Evolutionary conservation across 2,329 filamentous ascomycete genomes (phyloP).

Genomic region (Emmonsia crescens): DNA sequence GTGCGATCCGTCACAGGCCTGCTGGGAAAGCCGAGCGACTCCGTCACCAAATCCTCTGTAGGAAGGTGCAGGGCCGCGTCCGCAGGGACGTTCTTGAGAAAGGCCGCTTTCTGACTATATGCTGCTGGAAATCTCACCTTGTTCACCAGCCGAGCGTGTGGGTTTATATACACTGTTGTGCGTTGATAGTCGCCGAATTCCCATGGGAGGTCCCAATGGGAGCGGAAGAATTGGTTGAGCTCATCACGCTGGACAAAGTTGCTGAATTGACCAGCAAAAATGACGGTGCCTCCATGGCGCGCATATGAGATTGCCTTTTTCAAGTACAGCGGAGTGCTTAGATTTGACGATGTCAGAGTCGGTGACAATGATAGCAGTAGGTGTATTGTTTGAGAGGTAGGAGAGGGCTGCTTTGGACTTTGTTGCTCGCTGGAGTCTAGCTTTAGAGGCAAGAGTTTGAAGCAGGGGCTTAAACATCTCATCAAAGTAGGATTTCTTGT

Average conservation of each 20-base stretch:
- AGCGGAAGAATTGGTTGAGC: constrained; percentile 17
- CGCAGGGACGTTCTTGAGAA: constrained; percentile 7
- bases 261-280: constrained; percentile 19
- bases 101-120: constrained; percentile 12
- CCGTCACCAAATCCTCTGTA: constrained; percentile 3
- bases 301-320: constrained; percentile 16
- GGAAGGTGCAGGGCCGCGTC: constrained; percentile 8
- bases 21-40: constrained; percentile 9
- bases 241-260: constrained; percentile 13
- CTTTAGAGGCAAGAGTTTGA: neutral
- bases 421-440: neutral
- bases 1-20: constrained; percentile 7
- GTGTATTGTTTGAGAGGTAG: neutral
- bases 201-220: constrained; percentile 17
- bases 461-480: neutral
- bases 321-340: constrained; percentile 14
- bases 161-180: constrained; percentile 14
- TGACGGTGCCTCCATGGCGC: constrained; percentile 16
- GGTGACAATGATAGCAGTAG: constrained; percentile 18
- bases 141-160: neutral
- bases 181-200: constrained; percentile 15
- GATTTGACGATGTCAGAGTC: constrained; percentile 16
- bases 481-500: neutral
- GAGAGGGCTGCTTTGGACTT: neutral
- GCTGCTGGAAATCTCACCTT: neutral